Conservation (phyloP, 352 stramenopile species). For the Phytophthora idaei region DNA sequence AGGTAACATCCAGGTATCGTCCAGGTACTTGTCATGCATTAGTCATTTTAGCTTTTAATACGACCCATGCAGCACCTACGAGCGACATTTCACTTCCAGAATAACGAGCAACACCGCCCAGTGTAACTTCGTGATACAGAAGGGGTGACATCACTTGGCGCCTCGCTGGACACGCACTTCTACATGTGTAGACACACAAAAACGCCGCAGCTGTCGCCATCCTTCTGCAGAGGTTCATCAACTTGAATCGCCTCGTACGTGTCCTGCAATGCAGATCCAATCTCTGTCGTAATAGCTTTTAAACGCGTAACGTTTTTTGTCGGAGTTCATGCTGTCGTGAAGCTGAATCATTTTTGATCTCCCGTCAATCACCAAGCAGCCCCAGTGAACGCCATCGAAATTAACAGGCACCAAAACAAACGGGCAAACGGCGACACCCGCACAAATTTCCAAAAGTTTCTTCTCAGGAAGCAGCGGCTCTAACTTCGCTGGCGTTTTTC, state of each 20-base stretch:
- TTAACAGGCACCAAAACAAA: conserved; percentile 14
- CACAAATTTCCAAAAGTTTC: conserved; percentile 4
- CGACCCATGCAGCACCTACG: neutral
- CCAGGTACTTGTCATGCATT: conserved; percentile 10
- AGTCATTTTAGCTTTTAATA: neutral
- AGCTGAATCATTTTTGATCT: conserved; percentile 2
- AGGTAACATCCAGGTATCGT: neutral
- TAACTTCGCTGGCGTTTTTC: neutral
- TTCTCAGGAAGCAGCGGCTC: neutral
- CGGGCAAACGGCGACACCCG: neutral
- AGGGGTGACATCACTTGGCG: conserved; percentile 5
- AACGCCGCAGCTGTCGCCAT: conserved; percentile 12
- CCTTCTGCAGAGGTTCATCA: conserved; percentile 1
- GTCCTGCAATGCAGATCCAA: conserved; percentile 2
- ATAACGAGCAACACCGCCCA: conserved; percentile 5
- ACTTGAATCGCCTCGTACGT: neutral
- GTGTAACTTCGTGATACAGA: conserved; percentile 9
- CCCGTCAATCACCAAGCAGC: conserved; percentile 5
- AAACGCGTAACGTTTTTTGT: neutral
- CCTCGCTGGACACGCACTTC: conserved; percentile 11
- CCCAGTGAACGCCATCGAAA: conserved; percentile 5
- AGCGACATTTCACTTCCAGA: conserved; percentile 6
- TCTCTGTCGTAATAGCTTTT: conserved; percentile 6
- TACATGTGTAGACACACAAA: conserved; percentile 3
- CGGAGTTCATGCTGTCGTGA: conserved; percentile 6